phyloP scores from a whole-genome alignment of 306 rosid species.

The Spatholobus suberectus region DNA sequence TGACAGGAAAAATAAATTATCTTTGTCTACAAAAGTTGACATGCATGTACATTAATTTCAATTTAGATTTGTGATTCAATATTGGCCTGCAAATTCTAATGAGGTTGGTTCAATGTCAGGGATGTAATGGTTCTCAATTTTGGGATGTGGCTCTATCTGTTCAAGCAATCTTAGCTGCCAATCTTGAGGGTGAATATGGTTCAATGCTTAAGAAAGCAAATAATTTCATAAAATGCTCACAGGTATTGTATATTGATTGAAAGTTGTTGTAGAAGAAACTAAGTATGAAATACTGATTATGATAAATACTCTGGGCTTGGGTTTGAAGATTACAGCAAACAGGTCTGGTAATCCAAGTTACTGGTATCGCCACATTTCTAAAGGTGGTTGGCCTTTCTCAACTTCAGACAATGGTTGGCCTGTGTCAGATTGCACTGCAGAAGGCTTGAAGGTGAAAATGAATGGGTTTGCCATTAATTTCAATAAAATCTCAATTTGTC shows the following conservation, averaged over 20 bases:
- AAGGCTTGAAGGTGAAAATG: constrained; percentile 64
- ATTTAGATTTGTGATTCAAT: neutral
- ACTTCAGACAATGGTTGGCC: constrained; percentile 74
- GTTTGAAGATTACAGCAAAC: constrained; percentile 47
- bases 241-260: constrained; percentile 43
- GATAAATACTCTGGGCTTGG: neutral
- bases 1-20: neutral
- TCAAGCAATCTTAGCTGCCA: constrained; percentile 70
- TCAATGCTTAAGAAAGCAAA: constrained; percentile 67
- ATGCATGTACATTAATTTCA: neutral
- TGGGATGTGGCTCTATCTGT: constrained; percentile 73
- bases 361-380: constrained; percentile 69
- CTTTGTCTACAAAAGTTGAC: neutral
- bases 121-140: constrained; percentile 72
- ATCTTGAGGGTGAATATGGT: constrained; percentile 56
- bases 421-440: constrained; percentile 75
- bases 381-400: constrained; percentile 88
- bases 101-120: constrained; percentile 27
- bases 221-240: constrained; percentile 57
- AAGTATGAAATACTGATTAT: constrained; percentile 7
- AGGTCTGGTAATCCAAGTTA: constrained; percentile 44
- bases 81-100: neutral
- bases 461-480: constrained; percentile 21
- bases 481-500: neutral
- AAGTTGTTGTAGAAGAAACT: neutral